A percentile compares a stretch with the other conserved stretches of the same genome.
Evolutionary conservation across 208 protist species (phyloP).

Genomic region (Trypanosoma lewisi): DNA sequence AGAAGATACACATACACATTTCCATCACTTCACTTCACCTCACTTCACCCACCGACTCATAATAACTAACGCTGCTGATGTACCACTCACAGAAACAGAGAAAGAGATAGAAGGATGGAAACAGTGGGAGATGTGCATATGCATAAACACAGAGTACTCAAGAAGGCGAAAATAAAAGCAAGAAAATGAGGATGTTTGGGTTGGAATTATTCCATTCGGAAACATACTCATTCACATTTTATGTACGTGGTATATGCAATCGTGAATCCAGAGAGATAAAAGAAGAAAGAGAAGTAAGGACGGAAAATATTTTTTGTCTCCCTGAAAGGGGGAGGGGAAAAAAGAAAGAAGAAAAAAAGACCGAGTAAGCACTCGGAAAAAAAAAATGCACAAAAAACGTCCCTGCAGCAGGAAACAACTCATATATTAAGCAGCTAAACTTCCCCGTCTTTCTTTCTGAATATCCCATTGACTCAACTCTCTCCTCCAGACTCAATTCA

Average conservation of each 20-base stretch:
- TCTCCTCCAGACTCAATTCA: too few species aligned
- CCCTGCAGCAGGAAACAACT: neutral
- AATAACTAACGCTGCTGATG: too few species aligned
- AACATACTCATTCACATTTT: neutral
- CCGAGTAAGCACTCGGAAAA: neutral
- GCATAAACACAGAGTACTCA: too few species aligned
- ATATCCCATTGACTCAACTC: too few species aligned
- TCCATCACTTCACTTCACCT: too few species aligned
- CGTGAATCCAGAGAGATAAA: neutral
- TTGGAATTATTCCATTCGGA: neutral
- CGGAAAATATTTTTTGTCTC: neutral
- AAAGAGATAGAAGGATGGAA: too few species aligned
- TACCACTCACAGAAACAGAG: too few species aligned
- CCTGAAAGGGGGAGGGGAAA: neutral
- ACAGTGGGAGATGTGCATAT: too few species aligned
- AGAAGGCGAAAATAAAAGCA: constrained; percentile 1
- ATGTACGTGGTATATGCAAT: neutral
- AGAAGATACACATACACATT: too few species aligned
- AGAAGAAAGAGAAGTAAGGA: neutral
- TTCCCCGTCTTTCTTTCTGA: too few species aligned
- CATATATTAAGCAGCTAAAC: too few species aligned
- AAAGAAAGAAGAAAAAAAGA: neutral
- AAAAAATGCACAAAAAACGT: neutral
- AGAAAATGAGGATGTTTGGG: neutral
- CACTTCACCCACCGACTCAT: too few species aligned